Conservation (phyloP, 78 protist genomes). For the Thecamonas trahens region DNA sequence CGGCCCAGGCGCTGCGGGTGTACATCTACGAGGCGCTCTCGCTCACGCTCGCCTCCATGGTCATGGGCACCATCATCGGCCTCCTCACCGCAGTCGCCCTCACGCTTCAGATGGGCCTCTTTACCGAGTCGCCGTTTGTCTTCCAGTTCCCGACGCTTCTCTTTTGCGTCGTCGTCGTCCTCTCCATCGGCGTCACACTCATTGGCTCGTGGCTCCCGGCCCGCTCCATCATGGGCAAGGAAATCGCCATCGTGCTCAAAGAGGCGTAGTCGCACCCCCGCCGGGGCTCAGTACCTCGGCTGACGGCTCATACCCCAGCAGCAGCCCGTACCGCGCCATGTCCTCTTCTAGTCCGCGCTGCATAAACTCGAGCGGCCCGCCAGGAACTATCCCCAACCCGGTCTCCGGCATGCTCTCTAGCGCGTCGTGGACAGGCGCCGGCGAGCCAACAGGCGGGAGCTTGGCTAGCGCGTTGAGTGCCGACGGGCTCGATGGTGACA, state of each 20-base stretch:
- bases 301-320: too few relatives aligned
- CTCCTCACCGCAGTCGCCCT: slow-evolving; percentile 51
- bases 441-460: too few relatives aligned
- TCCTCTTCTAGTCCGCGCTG: too few relatives aligned
- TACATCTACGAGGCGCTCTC: slow-evolving; percentile 68
- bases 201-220: slow-evolving; percentile 67
- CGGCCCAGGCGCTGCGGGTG: slow-evolving; percentile 16
- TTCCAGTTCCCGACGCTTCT: slow-evolving; percentile 68
- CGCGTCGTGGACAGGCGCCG: too few relatives aligned
- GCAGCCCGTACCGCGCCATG: too few relatives aligned
- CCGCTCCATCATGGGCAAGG: slow-evolving; percentile 12
- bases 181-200: slow-evolving; percentile 53
- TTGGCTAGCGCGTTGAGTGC: too few relatives aligned
- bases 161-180: slow-evolving; percentile 45
- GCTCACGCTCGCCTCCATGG: slow-evolving; percentile 36
- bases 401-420: too few relatives aligned
- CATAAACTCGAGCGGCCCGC: too few relatives aligned
- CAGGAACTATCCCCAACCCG: too few relatives aligned
- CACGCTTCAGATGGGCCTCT: slow-evolving; percentile 71
- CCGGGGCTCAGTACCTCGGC: too few relatives aligned
- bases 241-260: slow-evolving; percentile 55
- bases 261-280: too few relatives aligned
- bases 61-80: slow-evolving; percentile 30
- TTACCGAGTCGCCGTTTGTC: slow-evolving; percentile 73
- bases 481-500: too few relatives aligned